These are phyloP conservation scores for Macrotyloma uniflorum DNA, from an alignment of 306 rosid species.

Conservation along the genomic window DNA sequence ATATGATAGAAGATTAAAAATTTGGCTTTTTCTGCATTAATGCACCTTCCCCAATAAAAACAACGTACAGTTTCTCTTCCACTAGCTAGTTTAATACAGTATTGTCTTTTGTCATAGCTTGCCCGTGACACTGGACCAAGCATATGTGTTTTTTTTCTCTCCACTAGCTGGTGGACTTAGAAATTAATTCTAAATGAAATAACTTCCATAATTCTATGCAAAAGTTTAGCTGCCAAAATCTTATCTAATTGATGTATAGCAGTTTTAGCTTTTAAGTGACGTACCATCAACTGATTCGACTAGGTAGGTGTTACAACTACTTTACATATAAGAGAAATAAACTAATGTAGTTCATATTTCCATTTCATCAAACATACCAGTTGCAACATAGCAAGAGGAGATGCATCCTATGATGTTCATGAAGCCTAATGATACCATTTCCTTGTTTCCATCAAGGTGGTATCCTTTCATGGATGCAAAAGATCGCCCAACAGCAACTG, in stretches of 20 bases:
- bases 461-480: constrained; percentile 6
- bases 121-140: no score
- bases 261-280: not conserved
- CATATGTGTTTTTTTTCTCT: not conserved
- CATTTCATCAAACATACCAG: constrained; percentile 48
- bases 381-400: constrained; percentile 73
- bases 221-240: constrained; percentile 10
- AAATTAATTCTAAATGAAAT: not conserved
- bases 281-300: not conserved
- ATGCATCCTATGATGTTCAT: constrained; percentile 50
- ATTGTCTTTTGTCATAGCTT: no score
- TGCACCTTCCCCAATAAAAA: no score
- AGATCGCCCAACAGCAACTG: not conserved
- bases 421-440: constrained; percentile 1
- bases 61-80: no score
- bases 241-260: not conserved
- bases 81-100: no score
- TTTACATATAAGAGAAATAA: not conserved
- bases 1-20: no score
- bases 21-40: no score
- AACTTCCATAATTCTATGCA: not conserved
- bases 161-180: not conserved
- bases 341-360: not conserved
- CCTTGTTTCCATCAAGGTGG: not conserved
- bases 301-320: not conserved